These are phyloP conservation scores for Ceratopteris richardii DNA, from an alignment of 75 land plant genomes.

Conservation along the genomic window DNA sequence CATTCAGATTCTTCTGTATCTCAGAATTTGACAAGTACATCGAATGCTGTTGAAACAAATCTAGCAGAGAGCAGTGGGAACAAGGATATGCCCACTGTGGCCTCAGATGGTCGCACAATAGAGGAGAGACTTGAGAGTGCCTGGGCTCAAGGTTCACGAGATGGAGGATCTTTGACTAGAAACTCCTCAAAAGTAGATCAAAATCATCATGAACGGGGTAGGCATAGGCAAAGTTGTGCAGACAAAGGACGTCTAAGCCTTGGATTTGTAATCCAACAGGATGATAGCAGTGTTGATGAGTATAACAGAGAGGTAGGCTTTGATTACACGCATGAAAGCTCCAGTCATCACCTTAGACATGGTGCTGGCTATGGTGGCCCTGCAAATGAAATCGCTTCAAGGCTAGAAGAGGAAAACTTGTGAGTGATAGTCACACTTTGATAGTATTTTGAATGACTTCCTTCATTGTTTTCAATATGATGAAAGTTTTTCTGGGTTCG, in stretches of 20 bases:
- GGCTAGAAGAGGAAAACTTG: constrained; percentile 83
- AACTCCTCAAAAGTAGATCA: constrained; percentile 7
- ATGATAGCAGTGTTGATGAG: constrained; percentile 41
- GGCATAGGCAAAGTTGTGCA: constrained; percentile 22
- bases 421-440: constrained; percentile 21
- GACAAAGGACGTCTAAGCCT: constrained; percentile 49
- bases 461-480: too few relatives aligned
- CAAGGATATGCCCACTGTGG: background rate
- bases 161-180: background rate
- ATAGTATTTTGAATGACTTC: background rate
- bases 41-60: background rate
- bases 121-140: constrained; percentile 14
- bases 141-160: background rate
- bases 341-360: constrained; percentile 39
- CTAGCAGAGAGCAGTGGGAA: background rate
- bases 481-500: background rate
- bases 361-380: background rate
- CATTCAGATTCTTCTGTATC: background rate
- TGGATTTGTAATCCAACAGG: constrained; percentile 68
- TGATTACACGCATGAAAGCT: constrained; percentile 27
- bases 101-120: background rate
- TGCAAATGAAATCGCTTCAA: constrained; percentile 40
- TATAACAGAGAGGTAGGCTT: constrained; percentile 3
- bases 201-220: constrained; percentile 20
- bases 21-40: background rate